A percentile compares a stretch with the other conserved stretches of the same genome.
phyloP scores from a whole-genome alignment of 2,329 filamentous ascomycete genomes.

The Pestalotiopsis sp. region DNA sequence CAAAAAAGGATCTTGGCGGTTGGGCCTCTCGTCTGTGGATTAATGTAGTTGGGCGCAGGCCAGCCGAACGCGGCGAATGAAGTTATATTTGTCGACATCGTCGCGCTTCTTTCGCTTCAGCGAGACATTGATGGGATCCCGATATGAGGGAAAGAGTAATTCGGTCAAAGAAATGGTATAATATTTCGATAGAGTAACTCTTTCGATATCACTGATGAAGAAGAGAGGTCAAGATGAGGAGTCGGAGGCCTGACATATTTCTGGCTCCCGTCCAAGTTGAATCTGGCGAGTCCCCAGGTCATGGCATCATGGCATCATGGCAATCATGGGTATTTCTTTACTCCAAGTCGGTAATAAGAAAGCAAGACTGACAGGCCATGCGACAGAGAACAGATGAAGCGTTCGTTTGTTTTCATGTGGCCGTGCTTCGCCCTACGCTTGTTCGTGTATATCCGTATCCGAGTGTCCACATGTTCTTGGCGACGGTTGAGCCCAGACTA shows the following conservation, averaged over 20 bases:
- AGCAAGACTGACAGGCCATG: background rate
- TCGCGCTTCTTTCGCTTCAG: background rate
- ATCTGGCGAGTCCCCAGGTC: background rate
- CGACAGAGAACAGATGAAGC: background rate
- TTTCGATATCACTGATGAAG: background rate
- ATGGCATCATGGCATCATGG: too few species aligned
- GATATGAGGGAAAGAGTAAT: background rate
- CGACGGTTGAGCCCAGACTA: background rate
- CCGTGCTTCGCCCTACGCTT: background rate
- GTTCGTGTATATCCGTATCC: background rate
- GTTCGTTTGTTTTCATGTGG: background rate
- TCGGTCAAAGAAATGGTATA: too few species aligned
- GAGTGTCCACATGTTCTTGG: background rate
- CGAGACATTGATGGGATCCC: background rate
- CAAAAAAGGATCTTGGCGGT: slow-evolving; percentile 23
- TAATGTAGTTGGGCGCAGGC: slow-evolving; percentile 28
- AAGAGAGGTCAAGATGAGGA: background rate
- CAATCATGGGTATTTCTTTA: background rate
- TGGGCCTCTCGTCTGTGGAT: slow-evolving; percentile 29
- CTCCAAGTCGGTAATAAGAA: background rate
- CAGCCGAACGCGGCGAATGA: slow-evolving; percentile 23
- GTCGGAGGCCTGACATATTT: background rate
- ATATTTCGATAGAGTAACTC: background rate
- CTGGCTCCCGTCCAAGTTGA: background rate
- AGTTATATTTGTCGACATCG: slow-evolving; percentile 20